Evolutionary conservation across 2,329 filamentous ascomycete genomes (phyloP).

Genomic region (Aspergillus alliaceus): DNA sequence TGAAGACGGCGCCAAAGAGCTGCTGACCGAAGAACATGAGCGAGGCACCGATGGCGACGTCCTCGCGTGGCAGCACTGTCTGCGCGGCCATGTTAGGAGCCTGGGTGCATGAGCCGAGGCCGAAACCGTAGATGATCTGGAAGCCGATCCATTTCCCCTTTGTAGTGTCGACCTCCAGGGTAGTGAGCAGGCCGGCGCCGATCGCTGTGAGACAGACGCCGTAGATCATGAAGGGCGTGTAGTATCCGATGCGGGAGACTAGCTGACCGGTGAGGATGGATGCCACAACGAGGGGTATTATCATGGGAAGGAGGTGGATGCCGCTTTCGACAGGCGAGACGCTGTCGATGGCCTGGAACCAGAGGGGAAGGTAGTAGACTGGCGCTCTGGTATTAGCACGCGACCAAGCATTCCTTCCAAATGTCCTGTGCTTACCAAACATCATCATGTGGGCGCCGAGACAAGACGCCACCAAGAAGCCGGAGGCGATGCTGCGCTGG

Average conservation of each 20-base stretch:
- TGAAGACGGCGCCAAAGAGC: conserved; percentile 45
- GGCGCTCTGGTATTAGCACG: not conserved
- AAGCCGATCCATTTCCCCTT: conserved; percentile 40
- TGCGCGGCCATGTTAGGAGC: conserved; percentile 36
- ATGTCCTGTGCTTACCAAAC: not conserved
- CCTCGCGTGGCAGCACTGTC: conserved; percentile 28
- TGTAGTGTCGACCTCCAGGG: conserved; percentile 32
- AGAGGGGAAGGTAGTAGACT: conserved; percentile 44
- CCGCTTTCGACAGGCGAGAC: conserved; percentile 44
- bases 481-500: conserved; percentile 15
- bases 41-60: conserved; percentile 35
- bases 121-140: conserved; percentile 35
- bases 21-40: conserved; percentile 37
- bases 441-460: conserved; percentile 2
- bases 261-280: conserved; percentile 30
- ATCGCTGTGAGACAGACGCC: conserved; percentile 35
- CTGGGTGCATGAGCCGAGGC: conserved; percentile 37
- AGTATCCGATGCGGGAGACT: conserved; percentile 35
- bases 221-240: conserved; percentile 37
- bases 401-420: not conserved
- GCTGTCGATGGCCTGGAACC: conserved; percentile 50
- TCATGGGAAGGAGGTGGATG: conserved; percentile 40
- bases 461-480: conserved; percentile 6
- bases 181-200: conserved; percentile 44
- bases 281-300: conserved; percentile 33